Evolutionary conservation across 345 rosid species (phyloP).

Genomic region (Triadica sebifera): DNA sequence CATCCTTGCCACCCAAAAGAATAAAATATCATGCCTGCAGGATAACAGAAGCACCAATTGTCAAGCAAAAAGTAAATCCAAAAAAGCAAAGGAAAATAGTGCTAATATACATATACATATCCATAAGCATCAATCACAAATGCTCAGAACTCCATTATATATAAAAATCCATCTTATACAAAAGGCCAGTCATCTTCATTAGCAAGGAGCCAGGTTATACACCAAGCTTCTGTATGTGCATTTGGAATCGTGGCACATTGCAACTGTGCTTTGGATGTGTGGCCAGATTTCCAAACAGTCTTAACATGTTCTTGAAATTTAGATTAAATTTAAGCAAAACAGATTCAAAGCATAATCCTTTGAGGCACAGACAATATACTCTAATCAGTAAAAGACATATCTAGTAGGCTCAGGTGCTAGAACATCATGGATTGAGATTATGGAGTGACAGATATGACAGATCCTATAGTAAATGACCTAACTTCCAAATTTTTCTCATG

Average conservation of each 20-base stretch:
- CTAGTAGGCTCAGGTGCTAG: neutral
- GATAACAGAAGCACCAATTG: constrained; percentile 28
- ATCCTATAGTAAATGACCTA: neutral
- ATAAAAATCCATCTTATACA: neutral
- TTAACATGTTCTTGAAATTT: neutral
- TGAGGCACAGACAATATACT: neutral
- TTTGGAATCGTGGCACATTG: neutral
- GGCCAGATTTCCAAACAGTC: neutral
- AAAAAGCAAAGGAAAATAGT: neutral
- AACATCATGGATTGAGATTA: neutral
- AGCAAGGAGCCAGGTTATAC: neutral
- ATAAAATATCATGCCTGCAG: constrained; percentile 94
- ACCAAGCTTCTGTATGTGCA: too few species aligned
- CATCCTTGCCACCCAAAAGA: constrained; percentile 99
- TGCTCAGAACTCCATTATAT: neutral
- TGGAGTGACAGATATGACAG: neutral
- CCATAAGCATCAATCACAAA: neutral
- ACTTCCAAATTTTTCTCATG: neutral
- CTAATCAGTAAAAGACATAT: neutral
- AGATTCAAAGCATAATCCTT: too few species aligned
- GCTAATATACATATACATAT: neutral
- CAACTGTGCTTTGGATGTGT: neutral
- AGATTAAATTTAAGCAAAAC: too few species aligned
- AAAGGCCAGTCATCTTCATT: neutral
- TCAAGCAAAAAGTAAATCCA: constrained; percentile 15